A percentile compares a stretch with the other conserved stretches of the same genome.
Conservation (phyloP, 164 flowering plant genomes). For the Liquidambar formosana region DNA sequence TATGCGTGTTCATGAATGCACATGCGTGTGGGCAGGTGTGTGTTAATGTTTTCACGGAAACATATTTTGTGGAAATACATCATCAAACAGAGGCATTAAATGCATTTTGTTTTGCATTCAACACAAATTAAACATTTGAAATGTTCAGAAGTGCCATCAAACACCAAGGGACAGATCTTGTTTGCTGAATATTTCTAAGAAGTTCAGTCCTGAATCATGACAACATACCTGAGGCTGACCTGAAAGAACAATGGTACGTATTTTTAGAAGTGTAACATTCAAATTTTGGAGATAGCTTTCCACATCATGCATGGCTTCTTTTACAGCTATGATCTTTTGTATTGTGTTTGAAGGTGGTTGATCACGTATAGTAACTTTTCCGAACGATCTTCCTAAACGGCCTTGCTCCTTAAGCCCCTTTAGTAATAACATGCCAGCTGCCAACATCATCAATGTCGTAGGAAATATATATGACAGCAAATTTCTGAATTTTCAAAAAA, state of each 20-base stretch:
- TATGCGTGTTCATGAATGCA: too few species aligned
- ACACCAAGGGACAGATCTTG: too few species aligned
- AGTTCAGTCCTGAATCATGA: not conserved
- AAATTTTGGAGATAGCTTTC: conserved; percentile 78
- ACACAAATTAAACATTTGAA: not conserved
- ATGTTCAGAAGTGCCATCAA: not conserved
- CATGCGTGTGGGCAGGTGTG: too few species aligned
- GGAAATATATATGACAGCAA: conserved; percentile 76
- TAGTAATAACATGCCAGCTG: conserved; percentile 63
- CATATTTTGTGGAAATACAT: too few species aligned
- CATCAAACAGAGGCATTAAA: too few species aligned
- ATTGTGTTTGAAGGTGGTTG: conserved; percentile 97
- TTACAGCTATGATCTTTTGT: conserved; percentile 85
- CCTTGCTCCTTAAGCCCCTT: conserved; percentile 95
- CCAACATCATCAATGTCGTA: conserved; percentile 51
- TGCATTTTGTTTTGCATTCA: too few species aligned
- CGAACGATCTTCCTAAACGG: conserved; percentile 85
- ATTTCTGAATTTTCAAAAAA: conserved; percentile 45
- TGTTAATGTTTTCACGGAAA: too few species aligned
- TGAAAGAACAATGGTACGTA: conserved; percentile 76
- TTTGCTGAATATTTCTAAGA: not conserved
- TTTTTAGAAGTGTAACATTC: conserved; percentile 72
- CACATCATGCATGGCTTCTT: conserved; percentile 81
- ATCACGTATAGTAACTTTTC: conserved; percentile 79
- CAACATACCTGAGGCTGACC: conserved; percentile 92